Evolutionary conservation across 176 grass and related monocot genomes (phyloP).

Genomic region (Lolium multiflorum): DNA sequence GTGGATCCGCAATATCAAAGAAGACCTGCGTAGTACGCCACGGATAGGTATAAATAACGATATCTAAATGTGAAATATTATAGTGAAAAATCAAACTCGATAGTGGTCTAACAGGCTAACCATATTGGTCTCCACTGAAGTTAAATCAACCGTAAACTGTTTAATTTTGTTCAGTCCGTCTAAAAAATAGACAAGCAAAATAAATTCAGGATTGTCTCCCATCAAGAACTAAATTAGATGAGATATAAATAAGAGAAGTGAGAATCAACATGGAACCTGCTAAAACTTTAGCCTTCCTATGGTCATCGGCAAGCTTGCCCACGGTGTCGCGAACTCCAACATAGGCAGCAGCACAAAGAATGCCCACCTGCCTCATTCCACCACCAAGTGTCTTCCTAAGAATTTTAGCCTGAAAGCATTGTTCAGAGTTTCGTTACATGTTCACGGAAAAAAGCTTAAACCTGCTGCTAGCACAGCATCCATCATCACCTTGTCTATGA

Average conservation of each 20-base stretch:
- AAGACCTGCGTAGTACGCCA: too few species aligned
- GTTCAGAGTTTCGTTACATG: background rate
- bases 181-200: slow-evolving; percentile 35
- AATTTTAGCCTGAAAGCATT: slow-evolving; percentile 66
- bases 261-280: slow-evolving; percentile 56
- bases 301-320: slow-evolving; percentile 80
- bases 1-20: slow-evolving; percentile 66
- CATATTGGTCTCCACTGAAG: slow-evolving; percentile 88
- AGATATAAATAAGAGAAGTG: background rate
- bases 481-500: slow-evolving; percentile 74
- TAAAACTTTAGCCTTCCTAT: slow-evolving; percentile 77
- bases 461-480: background rate
- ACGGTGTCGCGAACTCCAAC: slow-evolving; percentile 75
- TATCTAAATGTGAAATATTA: background rate
- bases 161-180: slow-evolving; percentile 82
- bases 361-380: slow-evolving; percentile 96
- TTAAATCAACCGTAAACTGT: slow-evolving; percentile 59
- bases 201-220: background rate
- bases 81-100: background rate
- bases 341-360: slow-evolving; percentile 87
- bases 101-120: slow-evolving; percentile 41
- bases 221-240: background rate
- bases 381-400: slow-evolving; percentile 95
- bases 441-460: background rate
- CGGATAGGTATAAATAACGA: too few species aligned